Base-by-base conservation (phyloP, 805 yeast genomes). In the Pichia scutulata region DNA sequence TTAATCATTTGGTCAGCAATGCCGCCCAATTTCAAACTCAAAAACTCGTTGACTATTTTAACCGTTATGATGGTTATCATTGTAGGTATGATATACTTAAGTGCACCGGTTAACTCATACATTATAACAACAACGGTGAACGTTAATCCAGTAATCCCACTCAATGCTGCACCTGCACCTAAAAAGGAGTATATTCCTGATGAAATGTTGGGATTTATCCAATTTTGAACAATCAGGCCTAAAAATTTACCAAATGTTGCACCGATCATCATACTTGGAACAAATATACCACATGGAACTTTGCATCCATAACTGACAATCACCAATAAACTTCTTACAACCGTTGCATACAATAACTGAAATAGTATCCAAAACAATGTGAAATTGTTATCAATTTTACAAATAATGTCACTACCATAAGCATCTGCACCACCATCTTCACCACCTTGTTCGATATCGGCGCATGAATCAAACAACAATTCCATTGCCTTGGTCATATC, bases 401-500 rank as follows among this genome's bases (percentile, higher is more conserved):
- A 55, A 16, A 67, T 39, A 26, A 19, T 40, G 23, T 36, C 25
- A 18, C 37, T 41, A 9, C 18, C 19, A 21, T 21, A 12, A 16
- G 25, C n/a, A 6, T n/a, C n/a, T n/a, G n/a, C n/a, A n/a, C n/a
- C n/a, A 24, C 8, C 26, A 24, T 28, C 14, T 3, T 28, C 33
- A 28, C 14, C n/a, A 28, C 12, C 12, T 7, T n/a, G n/a, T n/a
- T n/a, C 33, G 14, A 13, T 28, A 28, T 44, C 37, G 16, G 19
- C 40, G 36, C 53, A 47, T 45, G 47, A 95, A 60, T 83, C 88
- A 68, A 93, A 93, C 39, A 93, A 70, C 12, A 84, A 70, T 57
- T 89, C 90, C 98, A 93, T 93, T 25, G 89, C 79, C 61, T 90
- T 95, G 1, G 99, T 89, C 99, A 93, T 93, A 64, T 93, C 99